phyloP scores from a whole-genome alignment of 306 rosid genomes.

The Abrus pulchellus region DNA sequence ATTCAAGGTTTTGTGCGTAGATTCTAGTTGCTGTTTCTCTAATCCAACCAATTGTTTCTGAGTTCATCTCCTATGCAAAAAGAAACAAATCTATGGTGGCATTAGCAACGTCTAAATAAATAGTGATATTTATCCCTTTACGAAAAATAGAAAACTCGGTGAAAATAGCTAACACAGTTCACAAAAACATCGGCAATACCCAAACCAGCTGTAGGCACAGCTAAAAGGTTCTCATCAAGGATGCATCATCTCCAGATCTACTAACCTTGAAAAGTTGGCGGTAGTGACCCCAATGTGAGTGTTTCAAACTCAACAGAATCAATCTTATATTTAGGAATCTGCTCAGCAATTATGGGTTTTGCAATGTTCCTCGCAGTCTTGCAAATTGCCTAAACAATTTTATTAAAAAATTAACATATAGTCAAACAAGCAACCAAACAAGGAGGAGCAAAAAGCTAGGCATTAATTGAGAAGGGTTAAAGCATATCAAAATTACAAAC shows the following conservation, averaged over 20 bases:
- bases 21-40: conserved; percentile 20
- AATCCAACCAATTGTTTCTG: background rate
- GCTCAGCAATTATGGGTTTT: conserved; percentile 85
- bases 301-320: conserved; percentile 84
- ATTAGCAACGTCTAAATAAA: background rate
- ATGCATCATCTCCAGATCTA: conserved; percentile 38
- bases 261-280: conserved; percentile 96
- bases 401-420: background rate
- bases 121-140: background rate
- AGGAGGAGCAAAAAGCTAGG: conserved; percentile 2
- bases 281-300: conserved; percentile 82
- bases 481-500: conserved; percentile 51
- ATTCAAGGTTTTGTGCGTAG: background rate
- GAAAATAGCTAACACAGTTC: background rate
- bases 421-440: conserved; percentile 16
- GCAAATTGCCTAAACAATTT: conserved; percentile 74
- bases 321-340: conserved; percentile 85
- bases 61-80: background rate
- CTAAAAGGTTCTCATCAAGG: conserved; percentile 4
- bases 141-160: background rate
- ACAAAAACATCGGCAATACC: conserved; percentile 5
- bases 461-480: background rate
- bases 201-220: background rate
- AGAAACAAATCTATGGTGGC: background rate
- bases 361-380: conserved; percentile 78